A percentile compares a stretch with the other conserved stretches of the same genome.
These are phyloP conservation scores for Ganoderma lingzhi DNA, from an alignment of 1,284 basidiomycete species.

Conservation along the genomic window DNA sequence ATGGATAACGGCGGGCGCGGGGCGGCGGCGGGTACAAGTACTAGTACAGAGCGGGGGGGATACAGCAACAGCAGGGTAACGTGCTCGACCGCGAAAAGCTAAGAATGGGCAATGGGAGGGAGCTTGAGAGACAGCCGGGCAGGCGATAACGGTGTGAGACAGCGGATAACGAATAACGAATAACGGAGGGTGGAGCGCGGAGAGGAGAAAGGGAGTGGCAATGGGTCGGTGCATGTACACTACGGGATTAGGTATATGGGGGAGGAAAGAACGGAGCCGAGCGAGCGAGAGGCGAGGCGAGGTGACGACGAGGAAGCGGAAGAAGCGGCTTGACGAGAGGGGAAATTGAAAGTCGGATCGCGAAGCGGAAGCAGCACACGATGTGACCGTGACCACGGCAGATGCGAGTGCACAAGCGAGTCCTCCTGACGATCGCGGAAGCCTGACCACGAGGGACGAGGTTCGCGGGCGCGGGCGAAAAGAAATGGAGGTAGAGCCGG, in stretches of 20 bases:
- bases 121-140: neutral
- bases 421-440: slow-evolving; percentile 7
- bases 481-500: neutral
- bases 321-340: neutral
- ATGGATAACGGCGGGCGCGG: neutral
- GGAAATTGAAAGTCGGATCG: slow-evolving; percentile 5
- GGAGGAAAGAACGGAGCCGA: neutral
- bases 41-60: neutral
- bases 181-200: neutral
- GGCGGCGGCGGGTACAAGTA: neutral
- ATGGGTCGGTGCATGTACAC: neutral
- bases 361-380: slow-evolving; percentile 7
- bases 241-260: neutral
- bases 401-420: neutral
- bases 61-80: slow-evolving; percentile 12
- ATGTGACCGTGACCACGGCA: neutral
- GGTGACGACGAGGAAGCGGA: neutral
- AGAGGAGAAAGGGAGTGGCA: neutral
- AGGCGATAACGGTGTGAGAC: neutral
- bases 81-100: slow-evolving; percentile 13
- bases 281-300: neutral
- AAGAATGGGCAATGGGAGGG: neutral
- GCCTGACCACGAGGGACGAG: slow-evolving; percentile 2
- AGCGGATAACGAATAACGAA: neutral
- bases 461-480: neutral